These are phyloP conservation scores for Polytrichum formosum DNA, from an alignment of 225 moss, liverwort and hornwort species.

Conservation along the genomic window DNA sequence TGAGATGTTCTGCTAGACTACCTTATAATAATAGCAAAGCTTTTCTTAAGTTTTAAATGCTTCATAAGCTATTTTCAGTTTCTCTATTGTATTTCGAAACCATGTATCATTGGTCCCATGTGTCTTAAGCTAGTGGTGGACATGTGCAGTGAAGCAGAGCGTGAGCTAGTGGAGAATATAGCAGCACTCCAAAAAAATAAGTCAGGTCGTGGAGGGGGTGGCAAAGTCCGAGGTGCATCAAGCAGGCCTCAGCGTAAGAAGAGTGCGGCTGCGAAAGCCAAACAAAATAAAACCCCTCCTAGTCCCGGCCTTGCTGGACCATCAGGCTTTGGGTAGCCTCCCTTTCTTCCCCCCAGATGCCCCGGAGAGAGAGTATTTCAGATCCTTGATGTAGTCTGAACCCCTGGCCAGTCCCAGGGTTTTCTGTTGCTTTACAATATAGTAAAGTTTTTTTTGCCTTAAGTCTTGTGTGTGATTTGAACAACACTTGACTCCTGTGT, in stretches of 20 bases:
- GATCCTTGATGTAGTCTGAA: conserved; percentile 35
- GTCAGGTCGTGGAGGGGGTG: conserved; percentile 62
- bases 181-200: conserved; percentile 63
- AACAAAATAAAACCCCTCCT: conserved; percentile 56
- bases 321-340: conserved; percentile 70
- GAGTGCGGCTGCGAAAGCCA: conserved; percentile 81
- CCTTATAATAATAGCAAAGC: too few relatives aligned
- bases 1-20: too few relatives aligned
- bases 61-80: neutral
- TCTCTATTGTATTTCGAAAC: neutral
- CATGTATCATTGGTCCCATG: neutral
- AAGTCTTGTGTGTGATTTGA: too few relatives aligned
- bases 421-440: neutral
- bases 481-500: too few relatives aligned
- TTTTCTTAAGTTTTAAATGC: neutral
- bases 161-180: conserved; percentile 77
- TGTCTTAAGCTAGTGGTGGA: conserved; percentile 5
- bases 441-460: too few relatives aligned
- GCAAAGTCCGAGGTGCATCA: conserved; percentile 55
- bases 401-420: conserved; percentile 39
- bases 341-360: conserved; percentile 41
- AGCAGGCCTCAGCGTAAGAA: conserved; percentile 99
- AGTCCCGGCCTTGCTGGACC: conserved; percentile 66
- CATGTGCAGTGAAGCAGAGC: conserved; percentile 80
- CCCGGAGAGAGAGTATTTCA: conserved; percentile 41